Percentiles rank a stretch among this genome's conserved stretches.
phyloP scores from a whole-genome alignment of 805 yeast species.

The Schizosaccharomyces cryophilus region DNA sequence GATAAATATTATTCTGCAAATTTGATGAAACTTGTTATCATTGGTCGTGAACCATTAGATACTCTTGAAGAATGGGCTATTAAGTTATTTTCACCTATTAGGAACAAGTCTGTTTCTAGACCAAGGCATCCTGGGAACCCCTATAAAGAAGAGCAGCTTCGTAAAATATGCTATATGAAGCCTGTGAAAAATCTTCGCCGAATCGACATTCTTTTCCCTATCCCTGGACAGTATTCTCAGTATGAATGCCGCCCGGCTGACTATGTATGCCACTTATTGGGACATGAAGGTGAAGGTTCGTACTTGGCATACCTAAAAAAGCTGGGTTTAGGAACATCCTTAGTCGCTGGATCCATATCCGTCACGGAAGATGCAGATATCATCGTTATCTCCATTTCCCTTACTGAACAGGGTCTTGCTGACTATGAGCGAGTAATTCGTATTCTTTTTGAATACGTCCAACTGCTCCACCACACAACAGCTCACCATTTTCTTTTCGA shows the following conservation, averaged over 20 bases:
- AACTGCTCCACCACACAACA: constrained; percentile 27
- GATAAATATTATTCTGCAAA: constrained; percentile 53
- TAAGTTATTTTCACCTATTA: constrained; percentile 37
- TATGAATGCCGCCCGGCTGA: constrained; percentile 50
- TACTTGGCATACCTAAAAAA: constrained; percentile 42
- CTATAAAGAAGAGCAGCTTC: constrained; percentile 23
- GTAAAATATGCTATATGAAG: constrained; percentile 14
- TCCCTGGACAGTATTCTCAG: constrained; percentile 45
- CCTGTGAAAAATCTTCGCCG: constrained; percentile 64
- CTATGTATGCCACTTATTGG: constrained; percentile 58
- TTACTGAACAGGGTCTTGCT: constrained; percentile 41
- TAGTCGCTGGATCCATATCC: constrained; percentile 35
- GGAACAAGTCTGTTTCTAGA: constrained; percentile 21
- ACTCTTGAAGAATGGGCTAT: constrained; percentile 46
- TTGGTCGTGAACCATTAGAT: constrained; percentile 61
- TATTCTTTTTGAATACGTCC: constrained; percentile 47
- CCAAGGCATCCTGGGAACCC: constrained; percentile 24
- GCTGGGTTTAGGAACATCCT: constrained; percentile 38
- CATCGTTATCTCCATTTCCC: constrained; percentile 46
- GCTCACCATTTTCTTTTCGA: constrained; percentile 61
- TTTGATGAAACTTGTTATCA: constrained; percentile 61
- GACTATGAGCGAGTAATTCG: constrained; percentile 37
- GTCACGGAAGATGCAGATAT: constrained; percentile 37
- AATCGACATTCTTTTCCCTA: constrained; percentile 40
- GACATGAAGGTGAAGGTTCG: constrained; percentile 85